Conservation (phyloP, 441 rosid species). For the Jatropha podagrica region DNA sequence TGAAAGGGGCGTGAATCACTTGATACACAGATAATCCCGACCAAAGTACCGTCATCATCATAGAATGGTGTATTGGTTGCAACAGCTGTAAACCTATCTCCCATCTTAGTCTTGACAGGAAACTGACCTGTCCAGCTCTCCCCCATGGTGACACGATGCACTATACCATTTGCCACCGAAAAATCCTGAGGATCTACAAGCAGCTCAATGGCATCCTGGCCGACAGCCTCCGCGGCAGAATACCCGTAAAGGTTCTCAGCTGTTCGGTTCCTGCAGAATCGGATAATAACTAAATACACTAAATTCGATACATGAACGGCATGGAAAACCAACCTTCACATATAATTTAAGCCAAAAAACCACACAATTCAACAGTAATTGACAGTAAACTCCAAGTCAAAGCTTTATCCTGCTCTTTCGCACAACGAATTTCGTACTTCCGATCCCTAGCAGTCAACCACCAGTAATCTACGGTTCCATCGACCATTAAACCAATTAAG, state of each 20-base stretch:
- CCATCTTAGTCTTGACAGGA: slow-evolving; percentile 71
- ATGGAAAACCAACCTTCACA: slow-evolving; percentile 3
- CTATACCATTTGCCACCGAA: slow-evolving; percentile 46
- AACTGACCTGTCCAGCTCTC: slow-evolving; percentile 88
- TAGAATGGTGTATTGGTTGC: slow-evolving; percentile 75
- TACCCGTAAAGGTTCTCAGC: slow-evolving; percentile 87
- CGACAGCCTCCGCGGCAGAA: slow-evolving; percentile 74
- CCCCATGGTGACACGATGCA: slow-evolving; percentile 54
- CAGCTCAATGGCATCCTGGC: slow-evolving; percentile 63
- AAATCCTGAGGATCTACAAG: slow-evolving; percentile 61
- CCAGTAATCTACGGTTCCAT: slow-evolving; percentile 11
- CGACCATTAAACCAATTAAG: slow-evolving; percentile 1
- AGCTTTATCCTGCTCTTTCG: background rate
- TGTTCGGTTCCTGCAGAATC: slow-evolving; percentile 68
- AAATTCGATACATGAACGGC: background rate
- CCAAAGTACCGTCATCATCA: slow-evolving; percentile 68
- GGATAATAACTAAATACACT: slow-evolving; percentile 1
- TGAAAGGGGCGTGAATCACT: slow-evolving; percentile 51
- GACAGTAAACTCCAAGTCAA: background rate
- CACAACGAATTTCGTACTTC: slow-evolving; percentile 15
- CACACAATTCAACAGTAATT: slow-evolving; percentile 10
- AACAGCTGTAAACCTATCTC: slow-evolving; percentile 56
- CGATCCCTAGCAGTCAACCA: slow-evolving; percentile 10
- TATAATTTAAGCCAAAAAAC: background rate
- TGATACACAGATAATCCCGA: slow-evolving; percentile 77